Evolutionary conservation across 495 filamentous ascomycete species (phyloP).

Genomic region (Penicillium coprophilum): DNA sequence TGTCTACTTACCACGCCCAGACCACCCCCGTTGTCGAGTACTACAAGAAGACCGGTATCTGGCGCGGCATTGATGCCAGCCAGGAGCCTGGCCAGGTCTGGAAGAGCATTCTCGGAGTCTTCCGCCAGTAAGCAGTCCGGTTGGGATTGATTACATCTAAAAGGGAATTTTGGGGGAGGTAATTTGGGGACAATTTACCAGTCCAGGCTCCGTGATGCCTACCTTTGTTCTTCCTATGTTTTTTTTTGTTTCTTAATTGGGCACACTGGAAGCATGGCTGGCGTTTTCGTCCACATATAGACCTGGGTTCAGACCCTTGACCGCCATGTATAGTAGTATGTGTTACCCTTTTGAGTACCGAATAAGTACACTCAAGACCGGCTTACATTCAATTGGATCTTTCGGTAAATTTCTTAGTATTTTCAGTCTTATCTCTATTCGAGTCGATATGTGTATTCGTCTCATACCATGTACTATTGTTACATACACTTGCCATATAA

Average conservation of each 20-base stretch:
- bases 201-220: slow-evolving; percentile 15
- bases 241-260: slow-evolving; percentile 17
- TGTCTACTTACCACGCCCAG: slow-evolving; percentile 91
- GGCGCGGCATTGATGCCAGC: slow-evolving; percentile 93
- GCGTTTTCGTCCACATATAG: slow-evolving; percentile 28
- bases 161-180: slow-evolving; percentile 7
- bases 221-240: slow-evolving; percentile 24
- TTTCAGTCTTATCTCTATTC: not conserved
- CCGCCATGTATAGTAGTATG: slow-evolving; percentile 32
- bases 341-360: slow-evolving; percentile 26
- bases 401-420: not conserved
- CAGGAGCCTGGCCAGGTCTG: slow-evolving; percentile 96
- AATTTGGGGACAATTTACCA: slow-evolving; percentile 11
- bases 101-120: slow-evolving; percentile 85
- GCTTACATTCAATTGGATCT: slow-evolving; percentile 6
- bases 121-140: slow-evolving; percentile 54
- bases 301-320: slow-evolving; percentile 21
- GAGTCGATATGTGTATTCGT: not conserved
- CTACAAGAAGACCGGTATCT: slow-evolving; percentile 96
- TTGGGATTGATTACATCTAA: slow-evolving; percentile 8
- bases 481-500: slow-evolving; percentile 2
- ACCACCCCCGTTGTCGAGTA: slow-evolving; percentile 89
- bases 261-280: slow-evolving; percentile 14
- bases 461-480: too few species aligned
- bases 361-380: slow-evolving; percentile 25